Evolutionary conservation across 768 basidiomycete genomes (phyloP).

Genomic region (Naematelia encephala): DNA sequence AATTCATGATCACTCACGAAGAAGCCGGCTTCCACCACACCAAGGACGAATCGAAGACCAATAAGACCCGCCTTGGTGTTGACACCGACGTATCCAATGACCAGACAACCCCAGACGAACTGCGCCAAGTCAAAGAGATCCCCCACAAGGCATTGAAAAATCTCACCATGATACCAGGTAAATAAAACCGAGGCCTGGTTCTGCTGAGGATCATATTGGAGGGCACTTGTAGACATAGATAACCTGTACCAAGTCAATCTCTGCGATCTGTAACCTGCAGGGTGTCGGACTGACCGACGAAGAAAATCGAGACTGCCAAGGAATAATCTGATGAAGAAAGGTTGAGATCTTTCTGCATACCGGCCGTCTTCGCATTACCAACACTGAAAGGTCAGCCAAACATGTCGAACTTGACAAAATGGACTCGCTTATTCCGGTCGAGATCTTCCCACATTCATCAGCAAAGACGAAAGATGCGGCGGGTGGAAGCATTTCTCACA

Average conservation of each 20-base stretch:
- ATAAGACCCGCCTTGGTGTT: slow-evolving; percentile 7
- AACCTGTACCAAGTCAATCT: slow-evolving; percentile 3
- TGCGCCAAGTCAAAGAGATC: too few relatives aligned
- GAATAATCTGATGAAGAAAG: slow-evolving; percentile 23
- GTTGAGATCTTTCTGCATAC: slow-evolving; percentile 29
- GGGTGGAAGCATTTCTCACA: slow-evolving; percentile 9
- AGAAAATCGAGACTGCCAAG: slow-evolving; percentile 9
- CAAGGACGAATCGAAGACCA: slow-evolving; percentile 13
- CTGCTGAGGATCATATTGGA: slow-evolving; percentile 18
- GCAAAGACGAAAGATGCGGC: not conserved
- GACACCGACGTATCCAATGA: slow-evolving; percentile 12
- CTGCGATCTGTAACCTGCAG: not conserved
- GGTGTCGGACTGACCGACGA: slow-evolving; percentile 13
- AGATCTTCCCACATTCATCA: slow-evolving; percentile 15
- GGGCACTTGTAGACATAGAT: slow-evolving; percentile 13
- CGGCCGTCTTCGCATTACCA: slow-evolving; percentile 31
- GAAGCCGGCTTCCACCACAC: slow-evolving; percentile 21
- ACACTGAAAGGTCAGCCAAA: not conserved
- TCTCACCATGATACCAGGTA: slow-evolving; percentile 16
- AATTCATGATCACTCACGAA: slow-evolving; percentile 8
- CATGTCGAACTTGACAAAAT: not conserved
- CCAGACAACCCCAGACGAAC: slow-evolving; percentile 19
- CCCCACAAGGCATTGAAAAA: not conserved
- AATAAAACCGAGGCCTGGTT: slow-evolving; percentile 9
- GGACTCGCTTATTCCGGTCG: slow-evolving; percentile 17